phyloP scores from a whole-genome alignment of 441 rosid genomes.

The Theobroma grandiflorum region DNA sequence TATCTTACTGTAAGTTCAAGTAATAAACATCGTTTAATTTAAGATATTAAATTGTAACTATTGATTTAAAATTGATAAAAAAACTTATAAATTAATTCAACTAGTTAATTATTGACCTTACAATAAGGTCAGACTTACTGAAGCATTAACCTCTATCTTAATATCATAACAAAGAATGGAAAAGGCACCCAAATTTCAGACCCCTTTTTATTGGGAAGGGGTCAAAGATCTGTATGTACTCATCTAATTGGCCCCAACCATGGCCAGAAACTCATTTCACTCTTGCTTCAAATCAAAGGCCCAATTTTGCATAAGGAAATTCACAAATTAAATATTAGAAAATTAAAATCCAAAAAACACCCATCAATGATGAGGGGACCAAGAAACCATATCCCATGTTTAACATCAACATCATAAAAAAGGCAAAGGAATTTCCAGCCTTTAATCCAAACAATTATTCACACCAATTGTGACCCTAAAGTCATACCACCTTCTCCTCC shows the following conservation, averaged over 20 bases:
- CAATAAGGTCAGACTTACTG: too few species aligned
- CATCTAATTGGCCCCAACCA: neutral
- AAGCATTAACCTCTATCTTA: too few species aligned
- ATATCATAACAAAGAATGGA: neutral
- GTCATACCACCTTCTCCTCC: conserved; percentile 8
- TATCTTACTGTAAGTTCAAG: too few species aligned
- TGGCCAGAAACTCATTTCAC: neutral
- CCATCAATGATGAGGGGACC: conserved; percentile 23
- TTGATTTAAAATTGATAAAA: too few species aligned
- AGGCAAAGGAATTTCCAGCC: conserved; percentile 19
- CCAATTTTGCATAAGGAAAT: neutral
- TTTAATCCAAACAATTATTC: conserved; percentile 27
- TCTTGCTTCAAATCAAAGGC: conserved; percentile 5
- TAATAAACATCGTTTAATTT: too few species aligned
- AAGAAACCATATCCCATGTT: conserved; percentile 21
- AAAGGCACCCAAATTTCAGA: neutral
- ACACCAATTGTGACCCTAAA: conserved; percentile 22
- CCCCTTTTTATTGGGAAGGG: neutral
- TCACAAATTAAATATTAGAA: neutral
- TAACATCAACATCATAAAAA: conserved; percentile 18
- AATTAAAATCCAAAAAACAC: neutral
- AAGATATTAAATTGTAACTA: too few species aligned
- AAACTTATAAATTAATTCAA: too few species aligned
- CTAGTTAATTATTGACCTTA: too few species aligned
- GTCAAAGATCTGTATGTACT: neutral